phyloP scores from a whole-genome alignment of 352 stramenopile genomes.

The Phytophthora gonapodyides region DNA sequence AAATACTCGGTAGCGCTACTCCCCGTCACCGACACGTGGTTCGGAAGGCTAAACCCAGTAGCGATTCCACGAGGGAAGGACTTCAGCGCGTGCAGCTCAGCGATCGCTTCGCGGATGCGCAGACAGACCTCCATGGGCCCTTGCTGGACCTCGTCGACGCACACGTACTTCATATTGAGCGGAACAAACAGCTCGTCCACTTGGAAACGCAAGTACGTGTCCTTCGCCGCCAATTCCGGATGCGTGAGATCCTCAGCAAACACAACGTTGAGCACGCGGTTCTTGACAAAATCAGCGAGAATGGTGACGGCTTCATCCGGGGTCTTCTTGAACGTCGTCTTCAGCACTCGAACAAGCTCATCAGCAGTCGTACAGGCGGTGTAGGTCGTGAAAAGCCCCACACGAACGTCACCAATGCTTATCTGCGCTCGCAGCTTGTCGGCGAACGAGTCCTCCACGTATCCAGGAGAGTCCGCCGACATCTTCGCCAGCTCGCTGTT shows the following conservation, averaged over 20 bases:
- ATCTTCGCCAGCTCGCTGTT: conserved; percentile 50
- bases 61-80: conserved; percentile 75
- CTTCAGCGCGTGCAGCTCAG: conserved; percentile 65
- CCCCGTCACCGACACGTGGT: conserved; percentile 30
- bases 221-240: conserved; percentile 49
- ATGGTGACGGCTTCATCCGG: conserved; percentile 47
- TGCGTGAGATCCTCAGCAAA: conserved; percentile 53
- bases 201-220: conserved; percentile 84
- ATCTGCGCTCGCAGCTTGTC: conserved; percentile 69
- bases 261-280: conserved; percentile 55
- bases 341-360: conserved; percentile 55
- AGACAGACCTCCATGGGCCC: conserved; percentile 76
- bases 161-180: conserved; percentile 84
- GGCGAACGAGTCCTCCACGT: conserved; percentile 62
- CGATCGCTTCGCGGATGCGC: conserved; percentile 61
- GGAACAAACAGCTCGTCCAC: conserved; percentile 83
- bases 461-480: conserved; percentile 37
- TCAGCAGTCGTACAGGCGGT: conserved; percentile 59
- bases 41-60: conserved; percentile 62
- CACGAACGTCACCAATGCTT: conserved; percentile 59
- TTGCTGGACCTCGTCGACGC: conserved; percentile 45
- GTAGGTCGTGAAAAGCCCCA: conserved; percentile 78
- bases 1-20: conserved; percentile 45
- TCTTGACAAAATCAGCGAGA: conserved; percentile 49
- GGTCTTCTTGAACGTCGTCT: conserved; percentile 63